Evolutionary conservation across 345 rosid genomes (phyloP).

Genomic region (Populus davidiana): DNA sequence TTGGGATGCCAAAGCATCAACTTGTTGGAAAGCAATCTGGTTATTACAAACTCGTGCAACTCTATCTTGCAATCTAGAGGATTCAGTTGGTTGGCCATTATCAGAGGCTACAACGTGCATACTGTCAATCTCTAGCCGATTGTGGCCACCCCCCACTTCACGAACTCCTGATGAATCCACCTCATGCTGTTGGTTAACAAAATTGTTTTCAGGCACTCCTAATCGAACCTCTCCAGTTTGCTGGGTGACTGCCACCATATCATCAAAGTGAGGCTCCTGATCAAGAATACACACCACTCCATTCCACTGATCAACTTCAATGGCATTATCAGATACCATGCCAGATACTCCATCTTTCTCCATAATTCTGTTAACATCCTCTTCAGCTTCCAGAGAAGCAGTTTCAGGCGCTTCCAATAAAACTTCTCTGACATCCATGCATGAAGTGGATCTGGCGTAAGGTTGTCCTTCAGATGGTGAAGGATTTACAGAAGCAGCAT

Average conservation of each 20-base stretch:
- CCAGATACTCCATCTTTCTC: neutral
- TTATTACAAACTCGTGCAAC: constrained; percentile 23
- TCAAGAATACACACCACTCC: neutral
- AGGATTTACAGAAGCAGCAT: too few species aligned
- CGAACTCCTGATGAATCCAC: neutral
- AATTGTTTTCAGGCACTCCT: neutral
- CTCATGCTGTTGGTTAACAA: neutral
- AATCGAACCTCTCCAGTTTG: neutral
- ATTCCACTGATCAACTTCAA: neutral
- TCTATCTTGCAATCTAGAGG: constrained; percentile 32
- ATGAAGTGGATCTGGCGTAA: neutral
- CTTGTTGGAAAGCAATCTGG: constrained; percentile 24
- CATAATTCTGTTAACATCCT: neutral
- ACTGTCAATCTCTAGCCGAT: neutral
- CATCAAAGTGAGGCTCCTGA: neutral
- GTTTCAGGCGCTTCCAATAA: constrained; percentile 9
- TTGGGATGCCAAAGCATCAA: constrained; percentile 11
- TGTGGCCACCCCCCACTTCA: constrained; percentile 2
- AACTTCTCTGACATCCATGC: neutral
- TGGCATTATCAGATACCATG: neutral
- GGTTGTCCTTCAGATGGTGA: neutral
- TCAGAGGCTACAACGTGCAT: neutral
- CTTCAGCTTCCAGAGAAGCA: neutral
- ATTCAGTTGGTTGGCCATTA: constrained; percentile 14
- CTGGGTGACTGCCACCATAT: neutral